Conservation (phyloP, 208 protist species). For the Vickermania ingenoplastis region DNA sequence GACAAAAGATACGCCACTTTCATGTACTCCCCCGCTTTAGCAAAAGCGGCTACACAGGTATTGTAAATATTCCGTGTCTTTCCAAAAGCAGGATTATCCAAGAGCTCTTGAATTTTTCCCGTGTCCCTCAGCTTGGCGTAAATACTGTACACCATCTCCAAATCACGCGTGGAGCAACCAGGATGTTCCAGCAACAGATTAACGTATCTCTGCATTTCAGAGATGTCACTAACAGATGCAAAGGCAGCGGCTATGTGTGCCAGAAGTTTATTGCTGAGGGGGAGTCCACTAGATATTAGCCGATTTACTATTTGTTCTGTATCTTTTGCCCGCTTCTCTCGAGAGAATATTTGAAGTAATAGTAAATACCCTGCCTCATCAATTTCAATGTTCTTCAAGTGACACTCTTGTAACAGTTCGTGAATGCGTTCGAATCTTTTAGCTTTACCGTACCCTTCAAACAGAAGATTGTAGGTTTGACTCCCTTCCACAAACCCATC, state of each 20-base stretch:
- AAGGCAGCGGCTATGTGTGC: conserved; percentile 65
- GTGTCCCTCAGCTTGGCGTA: conserved; percentile 77
- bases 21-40: conserved; percentile 70
- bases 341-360: conserved; percentile 74
- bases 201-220: conserved; percentile 76
- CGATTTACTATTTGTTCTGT: conserved; percentile 60
- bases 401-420: conserved; percentile 72
- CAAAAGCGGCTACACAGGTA: conserved; percentile 74
- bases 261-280: conserved; percentile 68
- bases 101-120: conserved; percentile 71
- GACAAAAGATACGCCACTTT: conserved; percentile 72
- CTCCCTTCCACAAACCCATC: conserved; percentile 73
- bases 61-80: conserved; percentile 81
- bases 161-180: conserved; percentile 55
- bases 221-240: conserved; percentile 48
- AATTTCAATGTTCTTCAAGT: conserved; percentile 60
- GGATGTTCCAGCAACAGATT: conserved; percentile 61
- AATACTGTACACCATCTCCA: conserved; percentile 78
- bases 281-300: conserved; percentile 52
- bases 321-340: conserved; percentile 63
- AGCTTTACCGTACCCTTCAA: conserved; percentile 83
- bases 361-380: conserved; percentile 83
- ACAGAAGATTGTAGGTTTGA: conserved; percentile 87
- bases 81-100: conserved; percentile 51
- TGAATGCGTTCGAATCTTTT: conserved; percentile 78